phyloP scores from a whole-genome alignment of 257 asterid genomes.

The Cynanchum wilfordii region DNA sequence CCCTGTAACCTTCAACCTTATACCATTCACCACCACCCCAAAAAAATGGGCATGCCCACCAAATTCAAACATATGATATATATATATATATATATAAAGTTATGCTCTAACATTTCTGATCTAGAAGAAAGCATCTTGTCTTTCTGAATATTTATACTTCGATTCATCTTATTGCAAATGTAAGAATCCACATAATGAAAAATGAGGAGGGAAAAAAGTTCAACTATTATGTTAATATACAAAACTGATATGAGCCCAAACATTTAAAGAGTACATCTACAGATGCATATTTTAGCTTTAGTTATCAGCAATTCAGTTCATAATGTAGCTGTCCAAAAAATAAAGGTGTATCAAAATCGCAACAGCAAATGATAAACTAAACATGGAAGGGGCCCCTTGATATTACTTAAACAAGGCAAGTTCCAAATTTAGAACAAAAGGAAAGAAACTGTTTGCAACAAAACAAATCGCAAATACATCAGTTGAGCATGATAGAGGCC shows the following conservation, averaged over 20 bases:
- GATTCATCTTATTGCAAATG: background rate
- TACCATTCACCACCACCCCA: background rate
- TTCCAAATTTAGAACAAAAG: background rate
- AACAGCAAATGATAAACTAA: background rate
- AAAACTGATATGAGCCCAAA: background rate
- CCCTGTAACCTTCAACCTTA: background rate
- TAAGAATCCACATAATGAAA: background rate
- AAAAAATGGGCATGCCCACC: no score
- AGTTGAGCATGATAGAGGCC: background rate
- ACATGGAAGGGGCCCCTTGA: background rate
- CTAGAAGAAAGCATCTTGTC: background rate
- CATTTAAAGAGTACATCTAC: no score
- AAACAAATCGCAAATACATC: background rate
- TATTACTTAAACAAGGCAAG: background rate
- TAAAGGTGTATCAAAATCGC: background rate
- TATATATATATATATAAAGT: no score
- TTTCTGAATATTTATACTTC: background rate
- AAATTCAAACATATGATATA: no score
- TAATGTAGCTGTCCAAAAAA: background rate
- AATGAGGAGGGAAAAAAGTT: background rate
- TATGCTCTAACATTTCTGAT: background rate
- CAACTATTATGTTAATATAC: background rate
- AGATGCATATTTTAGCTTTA: background rate
- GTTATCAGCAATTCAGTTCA: background rate
- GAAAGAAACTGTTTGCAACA: background rate